Base-by-base conservation (phyloP, 805 yeast genomes). In the Starmerella etchellsii region DNA sequence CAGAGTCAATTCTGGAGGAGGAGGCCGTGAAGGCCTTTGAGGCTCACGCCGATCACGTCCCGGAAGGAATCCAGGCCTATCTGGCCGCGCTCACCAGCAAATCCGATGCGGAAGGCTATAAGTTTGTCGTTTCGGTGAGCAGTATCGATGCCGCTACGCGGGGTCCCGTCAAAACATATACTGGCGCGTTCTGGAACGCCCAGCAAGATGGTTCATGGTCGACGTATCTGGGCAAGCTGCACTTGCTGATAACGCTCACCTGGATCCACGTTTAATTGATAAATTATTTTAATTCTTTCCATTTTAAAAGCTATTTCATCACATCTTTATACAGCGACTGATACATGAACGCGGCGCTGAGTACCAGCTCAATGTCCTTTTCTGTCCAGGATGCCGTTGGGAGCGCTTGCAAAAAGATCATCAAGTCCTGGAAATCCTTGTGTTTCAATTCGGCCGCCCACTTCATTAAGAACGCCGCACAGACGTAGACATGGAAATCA, bases 261-360 rank as follows among this genome's bases (percentile, higher is more conserved):
- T 51, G 54, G 56, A 33, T 52, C 25, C 42, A 35, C 23, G 21
- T 37, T 2, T 46, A 25, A 34, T n/a, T n/a, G n/a, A 34, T 34
- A 24, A n/a, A 10, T 34, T 34, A n/a, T 15, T 16, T n/a, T 10
- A 9, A 8, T 21, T 33, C 26, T 10, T 16, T 33, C 16, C 15
- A n/a, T n/a, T n/a, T n/a, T n/a, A n/a, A n/a, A n/a, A n/a, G n/a
- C 18, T 39, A 46, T 24, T 78, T 71, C 57, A 87, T 68, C 61
- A 87, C 95, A 1, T 95, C 95, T 56, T 82, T 84, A 58, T 83
- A 91, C 30, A 91, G 65, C 40, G 88, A 76, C 62, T 87, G 96
- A 96, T 96, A 91, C 54, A 91, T 84, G 59, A 76, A 91, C 0
- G 97, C 98, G 60, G 91, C 96, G 62, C 96, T 84, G 42, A 91